Evolutionary conservation across 192 early-diverging fungal species (phyloP).

Genomic region (Podila verticillata): DNA sequence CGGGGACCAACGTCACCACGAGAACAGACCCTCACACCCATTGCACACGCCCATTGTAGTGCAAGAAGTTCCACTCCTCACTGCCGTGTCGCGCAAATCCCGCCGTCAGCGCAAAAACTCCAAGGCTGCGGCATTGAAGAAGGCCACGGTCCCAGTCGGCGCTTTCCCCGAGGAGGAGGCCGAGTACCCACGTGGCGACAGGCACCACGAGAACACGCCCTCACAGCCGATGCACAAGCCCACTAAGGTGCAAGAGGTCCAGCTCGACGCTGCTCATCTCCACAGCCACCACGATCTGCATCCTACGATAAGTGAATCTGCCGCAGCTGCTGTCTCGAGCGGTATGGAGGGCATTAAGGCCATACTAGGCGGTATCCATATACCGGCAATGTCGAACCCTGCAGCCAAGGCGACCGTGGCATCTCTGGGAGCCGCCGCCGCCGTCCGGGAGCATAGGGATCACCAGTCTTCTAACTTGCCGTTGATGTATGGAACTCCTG

Average conservation of each 20-base stretch:
- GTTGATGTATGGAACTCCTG: too few relatives aligned
- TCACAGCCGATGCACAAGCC: background rate
- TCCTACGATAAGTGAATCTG: conserved; percentile 2
- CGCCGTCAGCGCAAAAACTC: too few relatives aligned
- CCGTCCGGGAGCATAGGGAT: too few relatives aligned
- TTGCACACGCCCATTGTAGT: background rate
- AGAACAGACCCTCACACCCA: background rate
- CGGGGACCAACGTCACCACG: background rate
- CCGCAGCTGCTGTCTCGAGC: conserved; percentile 1
- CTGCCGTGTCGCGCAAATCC: background rate
- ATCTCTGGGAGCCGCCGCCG: background rate
- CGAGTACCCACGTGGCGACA: background rate
- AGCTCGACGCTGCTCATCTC: conserved; percentile 13
- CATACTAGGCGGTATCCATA: background rate
- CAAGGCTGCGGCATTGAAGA: too few relatives aligned
- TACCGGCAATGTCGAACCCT: background rate
- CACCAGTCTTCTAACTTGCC: too few relatives aligned
- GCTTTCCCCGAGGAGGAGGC: conserved; percentile 6
- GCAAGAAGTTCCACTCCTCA: conserved; percentile 15
- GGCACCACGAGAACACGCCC: conserved; percentile 3
- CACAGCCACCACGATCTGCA: conserved; percentile 25
- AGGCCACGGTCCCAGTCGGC: too few relatives aligned
- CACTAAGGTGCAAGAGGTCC: conserved; percentile 9
- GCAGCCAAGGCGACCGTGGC: too few relatives aligned
- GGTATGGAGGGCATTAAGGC: conserved; percentile 1